A percentile compares a stretch with the other conserved stretches of the same genome.
Conservation (phyloP, 129 eudicot genomes). For the Arctium lappa region DNA sequence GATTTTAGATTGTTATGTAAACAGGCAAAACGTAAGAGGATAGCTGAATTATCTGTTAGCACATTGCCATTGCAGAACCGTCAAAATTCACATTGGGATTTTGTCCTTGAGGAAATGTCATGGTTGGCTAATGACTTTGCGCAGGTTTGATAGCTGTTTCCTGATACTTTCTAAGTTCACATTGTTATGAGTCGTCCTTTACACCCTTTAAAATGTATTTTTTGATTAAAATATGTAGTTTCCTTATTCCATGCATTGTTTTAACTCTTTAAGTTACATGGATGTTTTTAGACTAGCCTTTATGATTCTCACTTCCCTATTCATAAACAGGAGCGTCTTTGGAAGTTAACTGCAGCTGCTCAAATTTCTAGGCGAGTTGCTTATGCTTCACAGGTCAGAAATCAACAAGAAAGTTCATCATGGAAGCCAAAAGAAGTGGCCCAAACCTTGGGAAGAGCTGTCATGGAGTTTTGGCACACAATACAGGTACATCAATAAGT, state of each 20-base stretch:
- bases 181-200: background rate
- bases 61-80: slow-evolving; percentile 30
- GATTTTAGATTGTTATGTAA: slow-evolving; percentile 18
- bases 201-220: background rate
- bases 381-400: slow-evolving; percentile 45
- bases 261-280: background rate
- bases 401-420: slow-evolving; percentile 27
- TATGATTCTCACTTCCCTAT: background rate
- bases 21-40: slow-evolving; percentile 79
- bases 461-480: slow-evolving; percentile 78
- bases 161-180: background rate
- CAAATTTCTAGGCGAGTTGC: slow-evolving; percentile 54
- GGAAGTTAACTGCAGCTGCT: slow-evolving; percentile 83
- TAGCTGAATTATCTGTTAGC: slow-evolving; percentile 60
- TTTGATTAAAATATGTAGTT: background rate
- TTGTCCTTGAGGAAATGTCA: slow-evolving; percentile 87
- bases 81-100: slow-evolving; percentile 73
- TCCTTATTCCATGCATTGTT: background rate
- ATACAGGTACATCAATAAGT: slow-evolving; percentile 34
- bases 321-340: slow-evolving; percentile 64
- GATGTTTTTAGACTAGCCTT: background rate
- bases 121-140: slow-evolving; percentile 98
- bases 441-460: slow-evolving; percentile 56
- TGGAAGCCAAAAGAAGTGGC: slow-evolving; percentile 55
- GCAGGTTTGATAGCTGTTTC: slow-evolving; percentile 50